These are phyloP conservation scores for Talaromyces funiculosus DNA, from an alignment of 2,329 filamentous ascomycete genomes.

Conservation along the genomic window DNA sequence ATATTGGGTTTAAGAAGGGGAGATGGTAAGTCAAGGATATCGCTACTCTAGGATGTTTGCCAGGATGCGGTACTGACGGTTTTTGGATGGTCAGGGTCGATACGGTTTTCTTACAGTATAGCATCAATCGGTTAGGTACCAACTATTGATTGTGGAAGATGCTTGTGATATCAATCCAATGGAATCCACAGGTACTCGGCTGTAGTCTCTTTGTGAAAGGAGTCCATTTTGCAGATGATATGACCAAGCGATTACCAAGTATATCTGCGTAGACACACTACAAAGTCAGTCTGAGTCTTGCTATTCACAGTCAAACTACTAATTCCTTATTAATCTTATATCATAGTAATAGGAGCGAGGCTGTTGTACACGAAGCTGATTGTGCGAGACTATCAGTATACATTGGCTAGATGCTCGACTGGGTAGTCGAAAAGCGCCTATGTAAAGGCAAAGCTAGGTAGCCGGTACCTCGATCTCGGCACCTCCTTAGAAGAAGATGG, in stretches of 20 bases:
- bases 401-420: background rate
- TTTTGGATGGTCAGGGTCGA: background rate
- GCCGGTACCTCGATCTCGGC: no score
- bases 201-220: background rate
- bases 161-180: no score
- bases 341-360: background rate
- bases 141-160: no score
- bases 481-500: no score
- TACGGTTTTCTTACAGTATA: conserved; percentile 11
- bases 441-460: no score
- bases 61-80: background rate
- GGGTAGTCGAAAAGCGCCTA: background rate
- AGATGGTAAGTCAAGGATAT: conserved; percentile 25
- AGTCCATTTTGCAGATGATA: background rate
- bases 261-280: background rate
- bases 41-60: background rate
- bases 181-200: no score
- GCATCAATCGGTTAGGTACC: no score
- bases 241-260: background rate
- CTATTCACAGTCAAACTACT: no score
- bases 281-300: background rate
- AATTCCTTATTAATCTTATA: no score
- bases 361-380: background rate
- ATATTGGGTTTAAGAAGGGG: conserved; percentile 35
- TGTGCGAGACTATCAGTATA: background rate